Evolutionary conservation across 228 moss, liverwort and hornwort genomes (phyloP).

Genomic region (Sphagnum fallax): DNA sequence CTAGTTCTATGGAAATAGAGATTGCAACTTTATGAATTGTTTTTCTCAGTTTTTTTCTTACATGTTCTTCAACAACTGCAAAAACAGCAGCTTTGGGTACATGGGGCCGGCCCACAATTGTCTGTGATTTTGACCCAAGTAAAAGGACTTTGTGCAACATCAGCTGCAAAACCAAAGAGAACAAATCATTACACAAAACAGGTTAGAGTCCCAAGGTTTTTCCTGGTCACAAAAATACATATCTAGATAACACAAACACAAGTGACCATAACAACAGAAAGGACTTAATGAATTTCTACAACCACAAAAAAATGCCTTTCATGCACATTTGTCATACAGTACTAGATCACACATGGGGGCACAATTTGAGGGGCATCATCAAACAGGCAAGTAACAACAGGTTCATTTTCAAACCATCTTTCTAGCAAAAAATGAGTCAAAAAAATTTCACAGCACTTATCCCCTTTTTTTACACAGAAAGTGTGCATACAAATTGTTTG

Average conservation of each 20-base stretch:
- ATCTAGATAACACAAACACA: not conserved
- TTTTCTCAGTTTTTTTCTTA: constrained; percentile 10
- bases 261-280: not conserved
- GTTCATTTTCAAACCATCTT: too few species aligned
- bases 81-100: constrained; percentile 53
- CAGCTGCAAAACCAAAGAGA: constrained; percentile 39
- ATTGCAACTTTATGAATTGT: too few species aligned
- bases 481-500: too few species aligned
- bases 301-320: not conserved
- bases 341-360: too few species aligned
- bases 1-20: too few species aligned
- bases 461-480: too few species aligned
- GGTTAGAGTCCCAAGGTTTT: not conserved
- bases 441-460: too few species aligned
- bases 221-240: not conserved
- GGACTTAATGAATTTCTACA: not conserved
- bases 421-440: too few species aligned
- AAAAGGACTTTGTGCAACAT: constrained; percentile 74
- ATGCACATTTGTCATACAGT: not conserved
- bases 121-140: constrained; percentile 65
- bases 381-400: too few species aligned
- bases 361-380: too few species aligned
- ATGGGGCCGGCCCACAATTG: constrained; percentile 61
- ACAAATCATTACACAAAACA: not conserved
- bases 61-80: constrained; percentile 87